Conservation (phyloP, 2,329 filamentous ascomycete species). For the Pseudogymnoascus sp. region DNA sequence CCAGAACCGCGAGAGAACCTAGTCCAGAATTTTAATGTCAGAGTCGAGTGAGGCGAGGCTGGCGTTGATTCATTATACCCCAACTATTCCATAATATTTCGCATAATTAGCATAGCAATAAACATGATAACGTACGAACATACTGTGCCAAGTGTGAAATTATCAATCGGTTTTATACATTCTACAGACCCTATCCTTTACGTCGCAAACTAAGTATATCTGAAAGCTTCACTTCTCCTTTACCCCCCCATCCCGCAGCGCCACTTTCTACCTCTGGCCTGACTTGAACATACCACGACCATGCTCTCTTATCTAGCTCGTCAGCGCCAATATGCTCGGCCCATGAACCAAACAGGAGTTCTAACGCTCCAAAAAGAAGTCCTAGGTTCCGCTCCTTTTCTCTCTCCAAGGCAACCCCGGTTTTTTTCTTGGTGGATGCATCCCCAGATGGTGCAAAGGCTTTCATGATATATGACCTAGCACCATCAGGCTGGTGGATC, state of each 20-base stretch:
- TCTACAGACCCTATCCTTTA: slow-evolving; percentile 16
- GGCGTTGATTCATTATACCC: slow-evolving; percentile 2
- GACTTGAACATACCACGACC: slow-evolving; percentile 72
- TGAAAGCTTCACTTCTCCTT: slow-evolving; percentile 57
- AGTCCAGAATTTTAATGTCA: neutral
- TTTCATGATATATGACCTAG: slow-evolving; percentile 48
- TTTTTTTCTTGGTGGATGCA: slow-evolving; percentile 41
- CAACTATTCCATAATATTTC: neutral
- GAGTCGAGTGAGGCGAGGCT: neutral
- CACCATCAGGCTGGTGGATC: slow-evolving; percentile 65
- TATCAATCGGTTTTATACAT: neutral
- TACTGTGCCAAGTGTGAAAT: neutral
- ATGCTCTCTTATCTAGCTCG: slow-evolving; percentile 68
- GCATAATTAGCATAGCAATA: neutral
- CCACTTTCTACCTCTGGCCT: slow-evolving; percentile 69
- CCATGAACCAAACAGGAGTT: slow-evolving; percentile 70
- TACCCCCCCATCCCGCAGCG: slow-evolving; percentile 73
- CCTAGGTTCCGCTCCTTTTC: slow-evolving; percentile 64
- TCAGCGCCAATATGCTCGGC: slow-evolving; percentile 47
- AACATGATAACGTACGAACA: neutral
- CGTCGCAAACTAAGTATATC: slow-evolving; percentile 56
- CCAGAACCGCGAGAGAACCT: slow-evolving; percentile 7
- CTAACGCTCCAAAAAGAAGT: slow-evolving; percentile 59
- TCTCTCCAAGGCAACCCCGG: slow-evolving; percentile 40
- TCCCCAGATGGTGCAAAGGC: slow-evolving; percentile 42